Conservation (phyloP, 352 stramenopile species). For the Pythium brachiatum region DNA sequence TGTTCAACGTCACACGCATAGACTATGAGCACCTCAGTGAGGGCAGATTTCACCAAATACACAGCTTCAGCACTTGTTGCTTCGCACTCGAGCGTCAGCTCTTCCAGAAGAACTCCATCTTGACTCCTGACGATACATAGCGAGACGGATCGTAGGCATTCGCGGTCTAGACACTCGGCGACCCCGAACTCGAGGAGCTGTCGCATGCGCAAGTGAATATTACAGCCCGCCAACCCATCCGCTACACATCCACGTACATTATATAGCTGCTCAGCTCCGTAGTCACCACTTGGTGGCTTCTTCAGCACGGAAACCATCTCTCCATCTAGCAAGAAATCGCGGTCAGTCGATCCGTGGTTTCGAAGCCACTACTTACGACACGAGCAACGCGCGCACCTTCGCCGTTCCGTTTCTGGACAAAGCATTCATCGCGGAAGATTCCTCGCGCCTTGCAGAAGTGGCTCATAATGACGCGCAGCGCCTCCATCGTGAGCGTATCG, state of each 20-base stretch:
- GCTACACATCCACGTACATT: constrained; percentile 7
- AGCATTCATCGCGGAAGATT: constrained; percentile 22
- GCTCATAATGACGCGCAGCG: constrained; percentile 22
- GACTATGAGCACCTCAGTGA: no score
- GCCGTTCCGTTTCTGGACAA: constrained; percentile 1
- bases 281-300: constrained; percentile 9
- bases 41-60: no score
- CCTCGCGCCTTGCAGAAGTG: constrained; percentile 26
- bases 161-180: constrained; percentile 27
- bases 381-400: neutral
- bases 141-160: constrained; percentile 18
- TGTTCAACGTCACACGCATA: neutral
- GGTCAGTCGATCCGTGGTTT: neutral
- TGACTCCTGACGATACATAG: constrained; percentile 14
- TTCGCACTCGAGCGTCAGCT: constrained; percentile 17
- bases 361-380: neutral
- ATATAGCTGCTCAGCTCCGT: constrained; percentile 12
- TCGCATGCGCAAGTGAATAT: neutral
- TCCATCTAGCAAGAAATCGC: neutral
- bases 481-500: constrained; percentile 12
- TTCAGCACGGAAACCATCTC: constrained; percentile 21
- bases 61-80: neutral
- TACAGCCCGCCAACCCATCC: neutral
- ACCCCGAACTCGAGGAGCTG: constrained; percentile 29
- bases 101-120: constrained; percentile 13